Base-by-base conservation (phyloP, 495 filamentous ascomycete species). In the Rusavskia elegans region DNA sequence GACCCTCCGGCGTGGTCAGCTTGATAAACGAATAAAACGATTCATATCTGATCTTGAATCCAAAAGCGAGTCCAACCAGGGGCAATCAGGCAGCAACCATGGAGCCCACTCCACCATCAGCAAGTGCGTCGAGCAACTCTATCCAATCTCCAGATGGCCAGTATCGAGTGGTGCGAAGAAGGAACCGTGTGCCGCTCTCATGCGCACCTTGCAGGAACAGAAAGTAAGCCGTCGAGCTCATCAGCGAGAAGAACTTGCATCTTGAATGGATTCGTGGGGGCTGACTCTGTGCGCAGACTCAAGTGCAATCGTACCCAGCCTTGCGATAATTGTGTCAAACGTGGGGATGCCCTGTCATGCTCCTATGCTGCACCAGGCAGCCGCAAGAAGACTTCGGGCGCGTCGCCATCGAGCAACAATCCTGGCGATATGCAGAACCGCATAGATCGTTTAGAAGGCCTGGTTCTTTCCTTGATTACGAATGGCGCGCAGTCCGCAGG, bases 361-460 rank as follows among this genome's bases (percentile, higher is more conserved):
- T 85, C 84, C 53, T 99, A 97, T 73, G 92, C 92, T 32, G 77
- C 87, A 54, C 78, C 83, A 20, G 76, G 77, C 40, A 76, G 71
- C 42, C 83, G 89, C 57, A 87, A 85, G 64, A 93, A 86, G 75
- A 80, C 76, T 60, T 80, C 81, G 60, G 67, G 76, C 51, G 66
- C 77, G 63, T 77, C 78, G 53, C 68, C 73, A 51, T 66, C 68
- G 56, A 69, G 78, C 61, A 68, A 72, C 57, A 73, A 84, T 14
- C 80, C 92, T 27, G 90, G 95, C 75, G 92, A 96, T 66, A 99
- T 99, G 92, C 92, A 99, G 68, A 93, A 89, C 61, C 84, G 92
- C 63, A 99, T 99, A 67, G 88, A 99, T 70, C 82, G 92, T 57
- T 68, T 99, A 58, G 92, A 99, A 76, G 85, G 89, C 49, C 70